Evolutionary conservation across 2,329 filamentous ascomycete species (phyloP), one percentile per base, ranked within the genome.

Genomic region (Tolypocladium inflatum): DNA sequence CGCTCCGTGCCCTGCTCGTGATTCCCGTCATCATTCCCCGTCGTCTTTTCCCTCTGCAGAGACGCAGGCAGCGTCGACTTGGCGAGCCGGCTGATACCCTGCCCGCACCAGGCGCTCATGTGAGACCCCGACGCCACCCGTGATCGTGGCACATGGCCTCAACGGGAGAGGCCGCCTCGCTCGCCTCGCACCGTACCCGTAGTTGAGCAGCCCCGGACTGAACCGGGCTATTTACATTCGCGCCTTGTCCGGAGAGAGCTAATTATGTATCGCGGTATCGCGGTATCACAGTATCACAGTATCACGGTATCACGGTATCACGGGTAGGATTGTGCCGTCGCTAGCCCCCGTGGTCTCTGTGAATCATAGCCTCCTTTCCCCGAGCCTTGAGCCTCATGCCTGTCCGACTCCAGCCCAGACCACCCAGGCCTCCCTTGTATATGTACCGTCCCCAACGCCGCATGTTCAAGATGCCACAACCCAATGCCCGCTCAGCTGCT

Each of bases 61-160:
- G 6, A 15, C 4, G 4, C 11, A 21, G 19, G 30, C 30, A 13
- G 19, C 19, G 30, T 51, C 19, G 48, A 5, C 30, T 13, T 10
- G 4, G 19, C 30, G 19, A 15, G 11, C 30, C 48, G 48, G 48
- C 48, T 51, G 48, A 51, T 51, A 30, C 48, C 4, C 35, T 19
- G 30, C 48, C n/a, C 30, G 38, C 26, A 6, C 39, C 30, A 2
- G 33, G 41, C 26, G 43, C 55, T 56, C 55, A 56, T 56, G 55
- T 62, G 59, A 56, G 61, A 61, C 57, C 50, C 23, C 55, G 30
- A 26, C 57, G 57, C 56, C 59, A 60, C 58, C 54, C 54, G 61
- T 63, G 61, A 63, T 57, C 55, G 55, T 45, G 58, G 61, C 61
- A 62, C 61, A 62, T 60, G 61, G 55, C 53, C 54, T 38, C 52